phyloP scores from a whole-genome alignment of 768 basidiomycete species.

The Auricularia cornea region DNA sequence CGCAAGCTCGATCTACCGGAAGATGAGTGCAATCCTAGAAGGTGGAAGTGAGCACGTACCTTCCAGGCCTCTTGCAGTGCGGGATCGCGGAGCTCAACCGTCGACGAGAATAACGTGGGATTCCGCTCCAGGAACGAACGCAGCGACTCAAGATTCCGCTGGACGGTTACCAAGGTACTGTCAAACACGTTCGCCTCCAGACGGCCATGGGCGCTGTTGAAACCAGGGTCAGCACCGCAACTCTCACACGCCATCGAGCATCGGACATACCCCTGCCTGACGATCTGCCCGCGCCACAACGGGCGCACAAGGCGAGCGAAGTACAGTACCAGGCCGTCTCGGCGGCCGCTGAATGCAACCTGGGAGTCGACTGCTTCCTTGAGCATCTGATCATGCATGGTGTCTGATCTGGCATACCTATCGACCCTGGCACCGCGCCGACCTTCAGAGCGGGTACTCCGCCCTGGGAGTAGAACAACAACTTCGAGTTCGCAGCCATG shows the following conservation, averaged over 20 bases:
- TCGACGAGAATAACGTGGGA: constrained; percentile 75
- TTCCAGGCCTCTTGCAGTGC: constrained; percentile 83
- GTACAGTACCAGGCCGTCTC: constrained; percentile 83
- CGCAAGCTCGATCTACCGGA: constrained; percentile 61
- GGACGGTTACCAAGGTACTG: constrained; percentile 52
- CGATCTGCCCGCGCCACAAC: constrained; percentile 80
- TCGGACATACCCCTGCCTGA: constrained; percentile 42
- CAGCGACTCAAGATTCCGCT: constrained; percentile 70
- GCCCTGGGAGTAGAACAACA: constrained; percentile 20
- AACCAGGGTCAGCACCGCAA: neutral
- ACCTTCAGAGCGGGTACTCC: constrained; percentile 69
- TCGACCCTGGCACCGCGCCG: constrained; percentile 2
- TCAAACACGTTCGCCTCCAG: constrained; percentile 62
- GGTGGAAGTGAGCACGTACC: constrained; percentile 31
- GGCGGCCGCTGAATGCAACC: constrained; percentile 75
- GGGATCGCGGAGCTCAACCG: constrained; percentile 43
- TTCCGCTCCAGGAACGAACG: constrained; percentile 74
- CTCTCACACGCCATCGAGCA: neutral
- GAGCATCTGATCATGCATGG: neutral
- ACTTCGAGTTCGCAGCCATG: constrained; percentile 25
- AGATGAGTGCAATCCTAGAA: neutral
- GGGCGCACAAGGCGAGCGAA: constrained; percentile 79
- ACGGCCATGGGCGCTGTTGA: constrained; percentile 1
- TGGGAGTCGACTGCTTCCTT: constrained; percentile 41
- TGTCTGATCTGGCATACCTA: neutral